Evolutionary conservation across 176 grass and related monocot genomes (phyloP), one percentile per base, ranked within the genome.

Genomic region (Avena sativa): DNA sequence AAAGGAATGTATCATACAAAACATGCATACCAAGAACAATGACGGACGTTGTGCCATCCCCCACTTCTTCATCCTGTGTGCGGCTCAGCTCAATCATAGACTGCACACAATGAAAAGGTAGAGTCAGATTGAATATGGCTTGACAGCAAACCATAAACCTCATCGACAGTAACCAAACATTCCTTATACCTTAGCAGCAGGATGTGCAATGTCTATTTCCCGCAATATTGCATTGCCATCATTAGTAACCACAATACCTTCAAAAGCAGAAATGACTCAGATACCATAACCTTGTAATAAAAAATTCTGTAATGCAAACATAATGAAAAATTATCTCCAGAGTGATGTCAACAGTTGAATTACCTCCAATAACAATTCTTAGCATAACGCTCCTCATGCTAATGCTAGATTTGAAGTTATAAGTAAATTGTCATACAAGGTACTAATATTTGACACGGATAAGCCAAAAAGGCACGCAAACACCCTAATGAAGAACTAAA

Each of bases 1-100:
- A 40, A 44, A 60, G 40, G 47, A 61, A 56, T 78, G 61, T 34
- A 25, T 25, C 21, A 60, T 3, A 67, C 9, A 4, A 40, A 88
- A 71, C 44, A 88, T 71, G 28, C 86, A 60, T 85, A 99, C 97
- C 97, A 68, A 99, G 89, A 90, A 99, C 92, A 90, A 99, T 99
- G 20, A 99, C 97, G 90, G 97, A 99, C 72, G 97, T 99, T 81
- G 97, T 99, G 67, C 97, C 97, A 91, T 99, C 97, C 43, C 97
- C 97, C 30, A 99, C 97, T 86, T 99, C 97, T 88, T 99, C 97
- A 91, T 99, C 97, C 55, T 99, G 97, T 79, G 94, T 97, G 15
- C 97, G 97, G 86, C 97, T 99, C 70, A 99, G 90, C 77, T 99
- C 97, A 86, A 99, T 99, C 97, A 99, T 99, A 77, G 97, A 96